Percentiles rank a stretch among this genome's conserved stretches.
Conservation (phyloP, 1,139 yeast species). For the Zygotorulaspora mrakii region DNA sequence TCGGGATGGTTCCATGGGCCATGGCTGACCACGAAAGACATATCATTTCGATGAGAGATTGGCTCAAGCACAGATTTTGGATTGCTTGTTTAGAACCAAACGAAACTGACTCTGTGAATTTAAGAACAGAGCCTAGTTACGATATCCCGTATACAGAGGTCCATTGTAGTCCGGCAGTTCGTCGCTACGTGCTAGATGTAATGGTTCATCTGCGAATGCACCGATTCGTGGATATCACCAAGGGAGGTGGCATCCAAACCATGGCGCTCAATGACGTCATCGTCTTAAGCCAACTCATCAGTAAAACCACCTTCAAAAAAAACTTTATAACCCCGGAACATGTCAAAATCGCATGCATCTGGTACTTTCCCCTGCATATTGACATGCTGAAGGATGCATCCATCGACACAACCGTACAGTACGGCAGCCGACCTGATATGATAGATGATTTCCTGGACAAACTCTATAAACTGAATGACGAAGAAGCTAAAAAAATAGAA, state of each 20-base stretch:
- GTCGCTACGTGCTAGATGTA: conserved; percentile 35
- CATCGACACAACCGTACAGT: conserved; percentile 31
- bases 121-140: conserved; percentile 1
- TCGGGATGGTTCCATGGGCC: conserved; percentile 23
- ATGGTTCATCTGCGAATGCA: conserved; percentile 36
- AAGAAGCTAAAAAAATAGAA: conserved; percentile 19
- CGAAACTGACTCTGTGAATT: conserved; percentile 6
- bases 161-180: conserved; percentile 25
- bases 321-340: conserved; percentile 31
- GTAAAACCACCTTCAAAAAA: conserved; percentile 17
- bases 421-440: conserved; percentile 32
- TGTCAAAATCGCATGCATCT: conserved; percentile 28
- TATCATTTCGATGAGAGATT: conserved; percentile 11
- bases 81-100: conserved; percentile 24
- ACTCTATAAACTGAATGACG: conserved; percentile 22
- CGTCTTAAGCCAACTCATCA: conserved; percentile 24
- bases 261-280: conserved; percentile 27
- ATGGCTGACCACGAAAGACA: not conserved
- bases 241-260: conserved; percentile 35
- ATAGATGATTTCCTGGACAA: conserved; percentile 30
- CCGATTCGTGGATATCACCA: conserved; percentile 29
- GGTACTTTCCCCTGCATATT: conserved; percentile 36
- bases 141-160: conserved; percentile 12
- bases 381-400: conserved; percentile 23
- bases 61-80: conserved; percentile 35